Base-by-base conservation (phyloP, 2,329 filamentous ascomycete species). In the Aschersonia sp. region DNA sequence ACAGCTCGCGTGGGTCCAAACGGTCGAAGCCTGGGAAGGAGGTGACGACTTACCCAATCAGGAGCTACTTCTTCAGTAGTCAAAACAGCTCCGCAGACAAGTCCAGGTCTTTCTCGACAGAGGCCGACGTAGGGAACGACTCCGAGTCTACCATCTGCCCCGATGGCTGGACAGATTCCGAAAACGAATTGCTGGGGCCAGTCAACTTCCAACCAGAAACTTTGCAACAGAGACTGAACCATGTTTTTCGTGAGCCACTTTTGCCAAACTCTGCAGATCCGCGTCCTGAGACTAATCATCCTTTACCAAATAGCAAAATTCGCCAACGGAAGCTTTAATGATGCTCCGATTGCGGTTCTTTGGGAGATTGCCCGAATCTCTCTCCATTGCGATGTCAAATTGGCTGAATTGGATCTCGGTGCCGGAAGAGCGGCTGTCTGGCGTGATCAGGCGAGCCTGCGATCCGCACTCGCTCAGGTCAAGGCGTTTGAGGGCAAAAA, bases 361-460 rank as follows among this genome's bases (percentile, higher is more conserved):
- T 79, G 75, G 75, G 75, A 79, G 49, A 56, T 75, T 0, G 66
- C 69, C 0, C 66, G 75, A 9, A 65, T 72, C 20, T 68, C 70
- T 0, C 53, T 70, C 0, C 63, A 72, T 41, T 77, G 73, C 49
- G 57, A 57, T 0, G 63, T 75, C 2, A 59, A 70, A 31, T 54
- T 70, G 2, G 54, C 61, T 2, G 53, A 63, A 2, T 54, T 66
- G 6, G 53, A 61, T 3, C 41, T 72, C 3, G 40, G 49, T 0
- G 70, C 75, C 46, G 55, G 65, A 3, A 45, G 54, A 0, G 49
- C 49, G 3, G 56, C 66, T 1, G 52, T 49, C 0, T 75, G 73
- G 67, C 54, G 61, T 1, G 61, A 73, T 40, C 74, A 77, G 43
- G 52, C 54, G 1, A 58, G 46, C 0, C 59, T 82, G 4, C 71